Conservation (phyloP, 2,329 filamentous ascomycete genomes). For the Colletotrichum magnum region DNA sequence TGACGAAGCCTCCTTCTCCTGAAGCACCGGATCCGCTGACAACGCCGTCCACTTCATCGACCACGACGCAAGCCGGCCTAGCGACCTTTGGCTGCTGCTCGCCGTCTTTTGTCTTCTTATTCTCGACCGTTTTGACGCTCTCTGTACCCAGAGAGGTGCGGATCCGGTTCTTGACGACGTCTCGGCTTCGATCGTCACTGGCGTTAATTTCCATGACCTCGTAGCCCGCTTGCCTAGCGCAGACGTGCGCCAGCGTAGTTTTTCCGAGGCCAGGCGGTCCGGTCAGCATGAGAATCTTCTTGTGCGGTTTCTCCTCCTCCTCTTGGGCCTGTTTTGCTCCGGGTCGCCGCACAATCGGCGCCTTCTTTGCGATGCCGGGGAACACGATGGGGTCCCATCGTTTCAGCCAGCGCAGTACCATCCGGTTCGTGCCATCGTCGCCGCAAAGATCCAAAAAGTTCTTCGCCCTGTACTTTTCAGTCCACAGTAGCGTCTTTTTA, state of each 20-base stretch:
- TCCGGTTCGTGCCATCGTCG: slow-evolving; percentile 92
- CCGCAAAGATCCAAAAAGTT: slow-evolving; percentile 95
- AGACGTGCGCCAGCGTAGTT: slow-evolving; percentile 96
- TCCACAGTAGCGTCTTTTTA: slow-evolving; percentile 82
- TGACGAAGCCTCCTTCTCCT: slow-evolving; percentile 95
- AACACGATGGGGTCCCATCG: slow-evolving; percentile 95
- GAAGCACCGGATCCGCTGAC: slow-evolving; percentile 82
- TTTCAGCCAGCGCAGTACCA: slow-evolving; percentile 94
- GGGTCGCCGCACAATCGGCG: slow-evolving; percentile 59
- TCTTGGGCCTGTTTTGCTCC: slow-evolving; percentile 58
- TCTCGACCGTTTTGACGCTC: slow-evolving; percentile 84
- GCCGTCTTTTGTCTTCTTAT: slow-evolving; percentile 66
- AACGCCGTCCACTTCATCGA: slow-evolving; percentile 97
- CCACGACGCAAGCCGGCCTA: slow-evolving; percentile 91
- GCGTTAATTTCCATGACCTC: slow-evolving; percentile 98
- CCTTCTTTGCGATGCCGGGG: slow-evolving; percentile 77
- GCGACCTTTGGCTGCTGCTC: slow-evolving; percentile 77
- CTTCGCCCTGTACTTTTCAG: slow-evolving; percentile 94
- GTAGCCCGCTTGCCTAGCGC: slow-evolving; percentile 94
- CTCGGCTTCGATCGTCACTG: slow-evolving; percentile 90
- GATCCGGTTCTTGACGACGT: slow-evolving; percentile 93
- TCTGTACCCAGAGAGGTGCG: slow-evolving; percentile 94
- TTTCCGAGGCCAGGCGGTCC: slow-evolving; percentile 95
- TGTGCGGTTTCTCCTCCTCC: slow-evolving; percentile 83
- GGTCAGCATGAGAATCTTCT: slow-evolving; percentile 90